Evolutionary conservation across 768 basidiomycete species (phyloP), one percentile per base, ranked within the genome.

Genomic region (Trametes sanguinea): DNA sequence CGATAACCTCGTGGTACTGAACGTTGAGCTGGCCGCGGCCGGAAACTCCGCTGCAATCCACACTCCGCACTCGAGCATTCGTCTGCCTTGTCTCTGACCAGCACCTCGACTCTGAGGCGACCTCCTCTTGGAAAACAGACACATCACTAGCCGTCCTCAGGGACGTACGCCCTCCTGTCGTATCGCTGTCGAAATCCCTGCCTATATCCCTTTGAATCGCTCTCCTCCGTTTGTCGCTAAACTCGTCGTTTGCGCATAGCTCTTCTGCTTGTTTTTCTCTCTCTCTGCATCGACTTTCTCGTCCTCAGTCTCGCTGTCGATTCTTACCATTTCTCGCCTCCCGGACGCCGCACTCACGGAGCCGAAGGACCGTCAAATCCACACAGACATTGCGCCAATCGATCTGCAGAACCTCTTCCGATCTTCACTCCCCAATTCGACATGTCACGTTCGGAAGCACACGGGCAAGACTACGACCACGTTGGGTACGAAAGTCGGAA

Each of bases 101-200:
- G 45, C 61, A 62, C 57, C 55, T 51, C 56, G 53, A 62, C 57
- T 50, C 61, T 51, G 47, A 59, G 54, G 51, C 47, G 51, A 51
- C 57, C 47, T 51, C 33, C 42, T 48, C 54, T 53, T 53, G 59
- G 58, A 60, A 64, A 64, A 64, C 57, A 27, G 48, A 48, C 54
- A 11, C 42, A 43, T 37, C 48, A 33, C 52, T 64, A 57, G 52
- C 67, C 69, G 66, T 69, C 73, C 69, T 54, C 60, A 67, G 69
- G 71, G 65, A 70, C 64, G 63, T 66, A 62, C 58, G 54, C 69
- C 62, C 52, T 68, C 61, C 64, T 66, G 59, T 66, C 68, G 65
- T 67, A 69, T 70, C 66, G 73, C 74, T 72, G 68, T 76, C 71
- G 69, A 69, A 67, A 62, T 61, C 57, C 60, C 67, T 59, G 62